These are phyloP conservation scores for Sordaria brevicollis DNA, from an alignment of 495 filamentous ascomycete genomes.

Conservation along the genomic window DNA sequence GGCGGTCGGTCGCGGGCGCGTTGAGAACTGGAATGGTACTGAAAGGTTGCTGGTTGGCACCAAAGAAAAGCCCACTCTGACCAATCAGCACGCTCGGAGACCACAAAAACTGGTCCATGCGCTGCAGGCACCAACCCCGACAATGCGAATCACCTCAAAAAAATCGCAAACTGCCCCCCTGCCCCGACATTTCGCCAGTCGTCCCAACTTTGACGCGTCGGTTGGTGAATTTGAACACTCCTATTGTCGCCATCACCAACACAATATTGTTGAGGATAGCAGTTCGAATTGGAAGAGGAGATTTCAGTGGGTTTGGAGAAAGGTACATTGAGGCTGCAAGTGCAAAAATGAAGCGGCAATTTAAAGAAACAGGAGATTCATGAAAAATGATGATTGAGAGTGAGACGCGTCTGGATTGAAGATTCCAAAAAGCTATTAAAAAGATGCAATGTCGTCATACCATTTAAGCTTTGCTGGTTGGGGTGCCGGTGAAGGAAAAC, in stretches of 20 bases:
- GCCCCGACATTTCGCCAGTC: not conserved
- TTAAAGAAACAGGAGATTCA: not conserved
- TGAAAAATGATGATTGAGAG: not conserved
- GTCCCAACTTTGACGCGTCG: constrained; percentile 9
- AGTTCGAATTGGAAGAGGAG: not conserved
- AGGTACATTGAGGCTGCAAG: not conserved
- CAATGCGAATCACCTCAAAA: constrained; percentile 23
- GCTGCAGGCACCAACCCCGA: constrained; percentile 21
- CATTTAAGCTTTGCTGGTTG: not conserved
- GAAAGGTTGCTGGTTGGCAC: not conserved
- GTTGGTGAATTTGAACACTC: constrained; percentile 1
- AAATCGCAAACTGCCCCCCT: constrained; percentile 6
- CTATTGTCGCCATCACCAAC: constrained; percentile 4
- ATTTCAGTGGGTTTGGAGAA: not conserved
- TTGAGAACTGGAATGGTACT: not conserved
- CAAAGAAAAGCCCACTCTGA: not conserved
- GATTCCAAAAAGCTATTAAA: constrained; percentile 12
- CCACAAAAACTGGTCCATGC: constrained; percentile 6
- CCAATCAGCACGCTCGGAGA: not conserved
- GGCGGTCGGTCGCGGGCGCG: not conserved
- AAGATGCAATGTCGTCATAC: constrained; percentile 20
- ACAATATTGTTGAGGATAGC: not conserved
- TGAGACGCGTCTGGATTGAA: constrained; percentile 13
- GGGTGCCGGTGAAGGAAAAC: constrained; percentile 1
- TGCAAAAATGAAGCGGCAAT: not conserved